Conservation (phyloP, 441 rosid species). For the Isatis lusitanica region DNA sequence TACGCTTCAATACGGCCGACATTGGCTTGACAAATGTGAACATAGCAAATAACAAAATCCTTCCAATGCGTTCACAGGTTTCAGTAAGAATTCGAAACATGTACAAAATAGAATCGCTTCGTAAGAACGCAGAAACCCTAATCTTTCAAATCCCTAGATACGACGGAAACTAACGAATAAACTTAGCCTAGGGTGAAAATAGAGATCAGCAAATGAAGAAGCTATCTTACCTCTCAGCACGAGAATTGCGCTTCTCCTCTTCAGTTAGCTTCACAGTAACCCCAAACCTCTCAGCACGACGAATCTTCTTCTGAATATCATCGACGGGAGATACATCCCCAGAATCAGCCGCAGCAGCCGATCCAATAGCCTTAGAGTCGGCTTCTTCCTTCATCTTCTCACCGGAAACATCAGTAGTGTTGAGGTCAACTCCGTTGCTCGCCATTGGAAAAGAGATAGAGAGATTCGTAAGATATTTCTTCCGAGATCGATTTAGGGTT, state of each 20-base stretch:
- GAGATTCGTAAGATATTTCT: background rate
- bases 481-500: conserved; percentile 19
- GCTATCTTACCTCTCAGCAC: conserved; percentile 69
- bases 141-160: conserved; percentile 3
- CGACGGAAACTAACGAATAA: background rate
- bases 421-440: conserved; percentile 34
- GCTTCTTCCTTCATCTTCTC: conserved; percentile 37
- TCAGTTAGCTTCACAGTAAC: conserved; percentile 71
- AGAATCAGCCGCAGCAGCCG: conserved; percentile 24
- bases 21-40: background rate
- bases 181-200: background rate
- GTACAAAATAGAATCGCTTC: background rate
- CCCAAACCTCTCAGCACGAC: conserved; percentile 93
- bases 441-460: conserved; percentile 37
- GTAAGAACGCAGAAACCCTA: conserved; percentile 20
- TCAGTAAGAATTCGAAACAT: background rate
- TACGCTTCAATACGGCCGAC: background rate
- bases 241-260: conserved; percentile 83
- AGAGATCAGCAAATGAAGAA: background rate
- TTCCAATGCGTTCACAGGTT: background rate
- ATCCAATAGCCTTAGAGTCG: conserved; percentile 36
- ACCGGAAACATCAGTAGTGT: conserved; percentile 12
- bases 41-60: background rate
- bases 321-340: conserved; percentile 43
- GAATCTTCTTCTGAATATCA: conserved; percentile 67